A percentile compares a stretch with the other conserved stretches of the same genome.
Evolutionary conservation across 495 filamentous ascomycete genomes (phyloP).

Genomic region (Glonium stellatum): DNA sequence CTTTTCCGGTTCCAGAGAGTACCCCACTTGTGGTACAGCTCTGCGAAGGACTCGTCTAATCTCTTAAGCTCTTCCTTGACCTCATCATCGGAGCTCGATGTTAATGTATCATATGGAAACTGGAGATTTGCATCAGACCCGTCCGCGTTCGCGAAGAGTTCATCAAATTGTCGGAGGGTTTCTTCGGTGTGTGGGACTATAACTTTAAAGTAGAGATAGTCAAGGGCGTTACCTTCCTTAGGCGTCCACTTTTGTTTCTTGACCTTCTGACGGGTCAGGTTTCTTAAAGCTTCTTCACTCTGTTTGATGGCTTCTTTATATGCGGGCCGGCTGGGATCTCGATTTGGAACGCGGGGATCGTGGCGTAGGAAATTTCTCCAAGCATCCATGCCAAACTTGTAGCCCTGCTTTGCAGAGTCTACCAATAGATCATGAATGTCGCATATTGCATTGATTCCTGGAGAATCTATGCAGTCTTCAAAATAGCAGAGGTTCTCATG

Average conservation of each 20-base stretch:
- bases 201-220: constrained; percentile 63
- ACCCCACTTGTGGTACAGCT: not conserved
- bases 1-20: not conserved
- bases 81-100: not conserved
- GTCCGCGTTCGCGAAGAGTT: not conserved
- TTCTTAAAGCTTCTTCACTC: constrained; percentile 3
- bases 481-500: constrained; percentile 65
- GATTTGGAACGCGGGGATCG: no score
- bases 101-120: constrained; percentile 7
- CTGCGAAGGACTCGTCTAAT: not conserved
- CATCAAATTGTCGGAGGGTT: constrained; percentile 45
- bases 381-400: constrained; percentile 53
- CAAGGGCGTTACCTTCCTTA: constrained; percentile 45
- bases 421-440: constrained; percentile 71
- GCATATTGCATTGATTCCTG: constrained; percentile 52
- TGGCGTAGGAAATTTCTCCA: no score
- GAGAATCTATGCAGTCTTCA: constrained; percentile 50
- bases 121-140: constrained; percentile 17
- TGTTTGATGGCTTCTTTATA: constrained; percentile 34
- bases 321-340: constrained; percentile 28
- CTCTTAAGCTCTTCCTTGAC: constrained; percentile 6
- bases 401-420: constrained; percentile 74
- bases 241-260: constrained; percentile 34
- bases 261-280: constrained; percentile 31
- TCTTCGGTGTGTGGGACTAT: constrained; percentile 45